Conservation (phyloP, 1,284 basidiomycete species). For the Vanrija sp. region DNA sequence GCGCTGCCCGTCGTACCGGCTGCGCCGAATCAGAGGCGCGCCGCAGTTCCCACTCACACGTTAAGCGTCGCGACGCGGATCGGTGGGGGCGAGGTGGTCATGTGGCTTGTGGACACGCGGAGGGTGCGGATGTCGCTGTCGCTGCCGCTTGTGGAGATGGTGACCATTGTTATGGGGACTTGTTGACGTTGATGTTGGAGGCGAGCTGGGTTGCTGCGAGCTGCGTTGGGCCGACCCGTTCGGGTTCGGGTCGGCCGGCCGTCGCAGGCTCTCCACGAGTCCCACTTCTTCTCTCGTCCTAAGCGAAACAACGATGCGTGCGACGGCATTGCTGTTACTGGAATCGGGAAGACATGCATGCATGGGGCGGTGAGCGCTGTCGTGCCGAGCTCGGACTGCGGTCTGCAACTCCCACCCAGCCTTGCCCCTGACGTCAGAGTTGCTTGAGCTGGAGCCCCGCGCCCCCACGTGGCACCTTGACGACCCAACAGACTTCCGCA, state of each 20-base stretch:
- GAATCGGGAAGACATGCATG: no score
- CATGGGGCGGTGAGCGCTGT: no score
- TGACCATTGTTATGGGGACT: background rate
- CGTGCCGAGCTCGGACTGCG: no score
- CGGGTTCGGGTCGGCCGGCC: no score
- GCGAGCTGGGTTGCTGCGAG: background rate
- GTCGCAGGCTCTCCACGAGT: no score
- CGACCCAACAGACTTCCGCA: conserved; percentile 4
- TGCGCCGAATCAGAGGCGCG: conserved; percentile 7
- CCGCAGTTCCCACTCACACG: conserved; percentile 33
- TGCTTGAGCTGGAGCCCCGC: no score
- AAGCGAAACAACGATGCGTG: no score
- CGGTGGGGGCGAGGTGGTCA: background rate
- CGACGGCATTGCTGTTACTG: no score
- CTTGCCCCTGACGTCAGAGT: background rate
- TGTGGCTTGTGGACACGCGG: background rate
- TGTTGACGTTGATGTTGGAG: background rate
- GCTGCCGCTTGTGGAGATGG: background rate
- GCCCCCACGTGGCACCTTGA: conserved; percentile 6
- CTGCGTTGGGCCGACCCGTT: no score
- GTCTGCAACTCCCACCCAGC: no score
- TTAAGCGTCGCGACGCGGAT: conserved; percentile 40
- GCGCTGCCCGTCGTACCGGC: conserved; percentile 30
- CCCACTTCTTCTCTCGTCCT: no score
- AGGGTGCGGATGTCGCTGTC: background rate